Evolutionary conservation across 306 rosid genomes (phyloP).

Genomic region (Prinsepia uniflora): DNA sequence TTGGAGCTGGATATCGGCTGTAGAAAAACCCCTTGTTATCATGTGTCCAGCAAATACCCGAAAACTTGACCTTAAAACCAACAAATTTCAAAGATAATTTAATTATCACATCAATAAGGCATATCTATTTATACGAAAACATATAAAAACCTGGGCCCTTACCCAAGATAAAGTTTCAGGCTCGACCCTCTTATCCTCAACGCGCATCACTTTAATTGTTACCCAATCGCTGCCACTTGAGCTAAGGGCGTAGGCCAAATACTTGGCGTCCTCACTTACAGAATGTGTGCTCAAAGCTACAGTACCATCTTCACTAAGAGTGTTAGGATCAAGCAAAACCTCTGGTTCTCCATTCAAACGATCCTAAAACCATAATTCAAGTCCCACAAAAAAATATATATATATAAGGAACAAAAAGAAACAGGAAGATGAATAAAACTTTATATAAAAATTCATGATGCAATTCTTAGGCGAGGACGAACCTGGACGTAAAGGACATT

Average conservation of each 20-base stretch:
- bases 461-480: constrained; percentile 20
- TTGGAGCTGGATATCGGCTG: constrained; percentile 84
- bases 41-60: constrained; percentile 74
- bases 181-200: constrained; percentile 49
- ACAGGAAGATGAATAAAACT: not conserved
- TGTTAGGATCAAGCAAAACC: constrained; percentile 82
- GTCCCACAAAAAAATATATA: not conserved
- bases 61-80: constrained; percentile 79
- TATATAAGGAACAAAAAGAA: constrained; percentile 6
- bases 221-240: constrained; percentile 94
- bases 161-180: constrained; percentile 81
- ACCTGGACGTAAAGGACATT: constrained; percentile 79
- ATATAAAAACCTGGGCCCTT: constrained; percentile 21
- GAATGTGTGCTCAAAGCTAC: constrained; percentile 51
- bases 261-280: constrained; percentile 63
- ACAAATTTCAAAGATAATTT: not conserved
- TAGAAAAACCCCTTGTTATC: constrained; percentile 91
- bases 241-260: constrained; percentile 82
- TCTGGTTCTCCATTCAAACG: constrained; percentile 57
- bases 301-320: constrained; percentile 74
- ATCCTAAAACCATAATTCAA: constrained; percentile 37
- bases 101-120: not conserved
- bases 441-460: not conserved
- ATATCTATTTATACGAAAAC: not conserved
- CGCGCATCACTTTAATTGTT: constrained; percentile 54